phyloP scores from a whole-genome alignment of 306 rosid species.

The Ochetophila trinervis region DNA sequence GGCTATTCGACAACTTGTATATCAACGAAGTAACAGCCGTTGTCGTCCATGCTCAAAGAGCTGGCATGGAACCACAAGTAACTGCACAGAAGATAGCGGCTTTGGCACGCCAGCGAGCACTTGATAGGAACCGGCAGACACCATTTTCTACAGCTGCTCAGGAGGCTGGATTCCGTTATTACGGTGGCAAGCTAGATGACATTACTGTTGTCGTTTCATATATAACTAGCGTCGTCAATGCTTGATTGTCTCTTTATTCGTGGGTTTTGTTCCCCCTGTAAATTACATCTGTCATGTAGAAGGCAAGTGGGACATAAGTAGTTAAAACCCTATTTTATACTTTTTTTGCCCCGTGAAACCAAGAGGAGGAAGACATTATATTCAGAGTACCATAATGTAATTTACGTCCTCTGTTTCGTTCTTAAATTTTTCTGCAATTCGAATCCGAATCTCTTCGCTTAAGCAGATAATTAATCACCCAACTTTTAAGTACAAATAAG shows the following conservation, averaged over 20 bases:
- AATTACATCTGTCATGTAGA: not conserved
- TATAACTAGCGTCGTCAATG: constrained; percentile 34
- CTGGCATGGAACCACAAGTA: constrained; percentile 61
- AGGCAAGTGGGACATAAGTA: constrained; percentile 11
- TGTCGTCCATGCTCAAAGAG: constrained; percentile 57
- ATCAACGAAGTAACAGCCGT: constrained; percentile 54
- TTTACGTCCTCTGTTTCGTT: not conserved
- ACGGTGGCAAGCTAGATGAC: constrained; percentile 95
- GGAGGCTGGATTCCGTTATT: constrained; percentile 74
- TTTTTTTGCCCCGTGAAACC: constrained; percentile 8
- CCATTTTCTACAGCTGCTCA: constrained; percentile 89
- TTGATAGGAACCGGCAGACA: constrained; percentile 59
- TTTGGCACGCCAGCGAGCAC: constrained; percentile 71
- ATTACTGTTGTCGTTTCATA: constrained; percentile 77
- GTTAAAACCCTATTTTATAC: not conserved
- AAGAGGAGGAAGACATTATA: constrained; percentile 8
- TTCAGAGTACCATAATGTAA: not conserved
- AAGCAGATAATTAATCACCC: no score
- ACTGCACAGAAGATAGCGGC: constrained; percentile 90
- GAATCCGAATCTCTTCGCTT: no score
- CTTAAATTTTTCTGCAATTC: no score
- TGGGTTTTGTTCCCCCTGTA: not conserved
- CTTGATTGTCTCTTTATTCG: constrained; percentile 1
- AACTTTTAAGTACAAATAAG: no score
- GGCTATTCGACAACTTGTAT: constrained; percentile 84